Evolutionary conservation across 257 asterid genomes (phyloP).

Genomic region (Cordia subcordata): DNA sequence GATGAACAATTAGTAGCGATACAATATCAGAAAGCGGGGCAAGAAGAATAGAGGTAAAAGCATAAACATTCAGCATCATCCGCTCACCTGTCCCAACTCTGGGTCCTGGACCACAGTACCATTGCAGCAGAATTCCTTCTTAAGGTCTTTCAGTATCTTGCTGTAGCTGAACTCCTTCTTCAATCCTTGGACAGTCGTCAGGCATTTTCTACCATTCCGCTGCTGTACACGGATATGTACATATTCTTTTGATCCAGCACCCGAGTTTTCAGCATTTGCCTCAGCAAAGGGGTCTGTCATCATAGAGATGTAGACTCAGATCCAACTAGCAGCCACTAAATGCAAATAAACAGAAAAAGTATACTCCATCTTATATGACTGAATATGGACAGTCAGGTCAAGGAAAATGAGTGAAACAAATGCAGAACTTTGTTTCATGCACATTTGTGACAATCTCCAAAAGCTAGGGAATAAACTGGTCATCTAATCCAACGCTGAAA

Average conservation of each 20-base stretch:
- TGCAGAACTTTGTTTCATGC: too few relatives aligned
- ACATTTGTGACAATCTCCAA: too few relatives aligned
- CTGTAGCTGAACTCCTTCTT: slow-evolving; percentile 78
- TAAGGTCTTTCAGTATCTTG: slow-evolving; percentile 77
- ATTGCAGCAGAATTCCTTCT: slow-evolving; percentile 86
- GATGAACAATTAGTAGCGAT: neutral
- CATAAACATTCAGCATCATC: neutral
- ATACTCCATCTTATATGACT: neutral
- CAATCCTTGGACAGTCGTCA: slow-evolving; percentile 82
- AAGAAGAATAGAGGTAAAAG: neutral
- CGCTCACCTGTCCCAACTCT: slow-evolving; percentile 67
- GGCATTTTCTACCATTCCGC: slow-evolving; percentile 80
- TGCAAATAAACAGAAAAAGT: neutral
- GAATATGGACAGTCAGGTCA: too few relatives aligned
- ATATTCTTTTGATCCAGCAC: slow-evolving; percentile 74
- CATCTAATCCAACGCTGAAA: too few relatives aligned
- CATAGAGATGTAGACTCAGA: neutral
- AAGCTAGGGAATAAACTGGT: too few relatives aligned
- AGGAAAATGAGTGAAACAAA: too few relatives aligned
- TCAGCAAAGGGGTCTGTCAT: slow-evolving; percentile 76
- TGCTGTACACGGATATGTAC: slow-evolving; percentile 82
- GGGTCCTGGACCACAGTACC: slow-evolving; percentile 88
- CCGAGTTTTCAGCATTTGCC: slow-evolving; percentile 75
- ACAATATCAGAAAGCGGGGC: neutral
- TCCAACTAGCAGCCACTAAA: neutral